Evolutionary conservation across 2,329 filamentous ascomycete species (phyloP).

Genomic region (Arthrobotrys iridis): DNA sequence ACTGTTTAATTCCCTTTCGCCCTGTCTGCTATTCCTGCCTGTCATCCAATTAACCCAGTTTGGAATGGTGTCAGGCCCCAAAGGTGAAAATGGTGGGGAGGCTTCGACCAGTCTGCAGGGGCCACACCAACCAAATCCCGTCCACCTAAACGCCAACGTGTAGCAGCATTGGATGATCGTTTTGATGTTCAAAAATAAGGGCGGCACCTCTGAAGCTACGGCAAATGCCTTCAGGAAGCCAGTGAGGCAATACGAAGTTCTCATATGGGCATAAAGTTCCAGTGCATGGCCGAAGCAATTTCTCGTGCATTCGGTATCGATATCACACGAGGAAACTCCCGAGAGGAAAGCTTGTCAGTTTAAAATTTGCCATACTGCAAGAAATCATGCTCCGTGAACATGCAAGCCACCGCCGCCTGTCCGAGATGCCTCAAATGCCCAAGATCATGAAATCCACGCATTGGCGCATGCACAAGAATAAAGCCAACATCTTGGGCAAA

Average conservation of each 20-base stretch:
- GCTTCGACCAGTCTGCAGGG: slow-evolving; percentile 31
- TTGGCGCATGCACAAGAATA: neutral
- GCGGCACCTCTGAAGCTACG: neutral
- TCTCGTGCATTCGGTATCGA: neutral
- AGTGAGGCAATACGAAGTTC: neutral
- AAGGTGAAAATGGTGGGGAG: slow-evolving; percentile 27
- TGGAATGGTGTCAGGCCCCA: slow-evolving; percentile 16
- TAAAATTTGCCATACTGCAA: neutral
- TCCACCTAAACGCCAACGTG: slow-evolving; percentile 40
- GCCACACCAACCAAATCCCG: slow-evolving; percentile 19
- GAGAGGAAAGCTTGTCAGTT: neutral
- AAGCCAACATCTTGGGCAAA: neutral
- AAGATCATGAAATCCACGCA: neutral
- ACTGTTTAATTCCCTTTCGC: neutral
- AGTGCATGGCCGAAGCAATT: neutral
- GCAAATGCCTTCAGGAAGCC: no score
- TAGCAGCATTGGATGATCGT: slow-evolving; percentile 27
- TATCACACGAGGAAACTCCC: neutral
- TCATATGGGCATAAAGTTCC: neutral
- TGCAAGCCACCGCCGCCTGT: neutral
- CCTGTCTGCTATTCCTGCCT: neutral
- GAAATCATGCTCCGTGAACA: neutral
- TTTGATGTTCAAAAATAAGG: neutral
- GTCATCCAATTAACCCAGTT: slow-evolving; percentile 22
- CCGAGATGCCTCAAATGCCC: neutral